Evolutionary conservation across 2,329 filamentous ascomycete genomes (phyloP).

Genomic region (Cladophialophora psammophila): DNA sequence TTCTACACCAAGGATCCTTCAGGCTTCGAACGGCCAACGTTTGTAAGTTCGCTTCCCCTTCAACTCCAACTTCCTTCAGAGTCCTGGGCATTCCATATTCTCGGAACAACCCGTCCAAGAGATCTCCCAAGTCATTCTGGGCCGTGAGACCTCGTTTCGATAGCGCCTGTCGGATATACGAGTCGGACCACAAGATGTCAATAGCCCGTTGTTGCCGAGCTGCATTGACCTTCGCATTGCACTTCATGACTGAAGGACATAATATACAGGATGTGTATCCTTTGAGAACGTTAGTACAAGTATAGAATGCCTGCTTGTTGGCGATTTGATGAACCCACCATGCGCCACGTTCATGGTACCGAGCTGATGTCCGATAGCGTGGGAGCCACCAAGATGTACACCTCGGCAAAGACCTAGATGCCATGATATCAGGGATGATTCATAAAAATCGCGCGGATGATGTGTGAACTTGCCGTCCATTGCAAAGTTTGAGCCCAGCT

Average conservation of each 20-base stretch:
- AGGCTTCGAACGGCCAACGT: slow-evolving; percentile 30
- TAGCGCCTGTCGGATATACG: slow-evolving; percentile 27
- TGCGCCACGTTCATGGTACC: slow-evolving; percentile 28
- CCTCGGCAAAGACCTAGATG: slow-evolving; percentile 21
- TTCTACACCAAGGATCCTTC: slow-evolving; percentile 19
- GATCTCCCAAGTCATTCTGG: slow-evolving; percentile 28
- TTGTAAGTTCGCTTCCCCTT: slow-evolving; percentile 26
- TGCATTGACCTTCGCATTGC: slow-evolving; percentile 24
- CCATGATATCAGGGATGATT: not conserved
- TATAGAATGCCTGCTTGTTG: no score
- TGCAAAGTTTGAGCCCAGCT: slow-evolving; percentile 37
- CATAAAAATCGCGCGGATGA: not conserved
- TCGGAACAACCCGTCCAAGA: slow-evolving; percentile 30
- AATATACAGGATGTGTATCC: slow-evolving; percentile 25
- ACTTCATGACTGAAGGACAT: slow-evolving; percentile 26
- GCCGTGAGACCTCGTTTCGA: slow-evolving; percentile 14
- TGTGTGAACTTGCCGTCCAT: slow-evolving; percentile 24
- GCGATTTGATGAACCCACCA: not conserved
- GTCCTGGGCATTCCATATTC: slow-evolving; percentile 34
- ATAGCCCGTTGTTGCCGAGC: slow-evolving; percentile 26
- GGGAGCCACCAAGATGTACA: slow-evolving; percentile 24
- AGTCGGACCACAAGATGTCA: slow-evolving; percentile 27
- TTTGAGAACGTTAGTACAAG: no score
- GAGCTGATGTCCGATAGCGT: slow-evolving; percentile 25
- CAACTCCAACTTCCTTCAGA: slow-evolving; percentile 32